A percentile compares a stretch with the other conserved stretches of the same genome.
These are phyloP conservation scores for Tetrahymena borealis DNA, from an alignment of 73 alveolate genomes.

Conservation along the genomic window DNA sequence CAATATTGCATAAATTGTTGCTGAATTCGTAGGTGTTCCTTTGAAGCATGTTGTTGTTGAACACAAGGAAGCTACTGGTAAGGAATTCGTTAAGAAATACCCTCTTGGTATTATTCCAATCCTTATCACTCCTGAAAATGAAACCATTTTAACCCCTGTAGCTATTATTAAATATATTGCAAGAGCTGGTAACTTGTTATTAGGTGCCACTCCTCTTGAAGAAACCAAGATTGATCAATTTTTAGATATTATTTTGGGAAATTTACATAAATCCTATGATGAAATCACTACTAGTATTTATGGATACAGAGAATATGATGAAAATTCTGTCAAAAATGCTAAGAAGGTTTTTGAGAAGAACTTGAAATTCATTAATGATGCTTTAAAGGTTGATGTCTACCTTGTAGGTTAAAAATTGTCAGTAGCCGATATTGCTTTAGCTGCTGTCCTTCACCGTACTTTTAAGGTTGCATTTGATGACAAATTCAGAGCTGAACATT, in stretches of 20 bases:
- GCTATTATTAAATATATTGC: background rate
- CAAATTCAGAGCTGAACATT: background rate
- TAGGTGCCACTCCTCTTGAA: background rate
- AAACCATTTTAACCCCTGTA: background rate
- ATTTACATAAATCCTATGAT: background rate
- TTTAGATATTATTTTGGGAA: background rate
- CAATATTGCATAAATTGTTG: background rate
- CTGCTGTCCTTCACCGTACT: background rate
- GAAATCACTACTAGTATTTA: background rate
- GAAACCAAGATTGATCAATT: background rate
- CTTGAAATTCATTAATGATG: background rate
- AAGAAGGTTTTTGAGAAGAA: background rate
- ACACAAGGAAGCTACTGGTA: background rate
- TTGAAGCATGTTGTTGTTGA: background rate
- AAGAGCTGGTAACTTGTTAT: background rate
- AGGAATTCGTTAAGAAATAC: background rate
- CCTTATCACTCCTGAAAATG: background rate
- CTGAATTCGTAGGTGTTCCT: background rate
- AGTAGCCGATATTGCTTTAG: background rate
- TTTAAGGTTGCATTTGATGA: background rate
- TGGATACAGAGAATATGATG: conserved; percentile 1
- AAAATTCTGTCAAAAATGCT: background rate
- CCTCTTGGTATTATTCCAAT: background rate
- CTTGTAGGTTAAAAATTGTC: background rate
- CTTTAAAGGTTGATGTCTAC: background rate